Base-by-base conservation (phyloP, 2,329 filamentous ascomycete genomes). In the Cadophora sp. region DNA sequence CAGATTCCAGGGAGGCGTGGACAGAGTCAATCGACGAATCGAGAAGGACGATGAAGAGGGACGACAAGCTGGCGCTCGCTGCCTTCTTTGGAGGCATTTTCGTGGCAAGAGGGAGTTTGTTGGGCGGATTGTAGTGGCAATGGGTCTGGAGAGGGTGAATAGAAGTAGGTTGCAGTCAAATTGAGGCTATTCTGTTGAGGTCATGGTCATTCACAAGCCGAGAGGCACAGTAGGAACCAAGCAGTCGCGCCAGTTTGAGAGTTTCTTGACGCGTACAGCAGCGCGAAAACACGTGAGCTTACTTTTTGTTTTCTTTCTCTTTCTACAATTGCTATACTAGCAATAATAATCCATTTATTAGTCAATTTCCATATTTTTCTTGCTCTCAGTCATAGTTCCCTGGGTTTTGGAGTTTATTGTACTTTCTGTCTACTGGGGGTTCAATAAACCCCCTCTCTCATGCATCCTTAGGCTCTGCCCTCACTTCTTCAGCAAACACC, bases 1-100 rank as follows among this genome's bases (percentile, higher is more conserved):
- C 72, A 22, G 67, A 66, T 20, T 64, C 65, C 5, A 66, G 18
- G 7, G 67, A 60, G 7, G 72, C 68, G 45, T 72, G 67, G 20
- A 71, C 63, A 2, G 68, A 71, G 50, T 71, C 51, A 43, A 72
- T 53, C 4, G 18, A 33, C 22, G 20, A 22, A 45, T 22, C 53
- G 11, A 45, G 4, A 18, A 58, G 47, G 47, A 73, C 66, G 20
- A 72, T 24, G 51, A 61, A 69, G 53, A 72, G 56, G 11, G 65
- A 41, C 4, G 65, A n/a, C n/a, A 41, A 33, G 22, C 36, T 39
- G 2, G 65, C 36, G 16, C 51, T 43, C 9, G 65, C 22, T 14
- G 53, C 47, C 43, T 70, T 69, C 55, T 72, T 72, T 45, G 71
- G 66, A 48, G 71, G 64, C 71, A 72, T 72, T 20, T 43, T 66